Percentiles rank a stretch among this genome's conserved stretches.
Evolutionary conservation across 805 yeast species (phyloP).

Genomic region (Soucietia sequanensis): DNA sequence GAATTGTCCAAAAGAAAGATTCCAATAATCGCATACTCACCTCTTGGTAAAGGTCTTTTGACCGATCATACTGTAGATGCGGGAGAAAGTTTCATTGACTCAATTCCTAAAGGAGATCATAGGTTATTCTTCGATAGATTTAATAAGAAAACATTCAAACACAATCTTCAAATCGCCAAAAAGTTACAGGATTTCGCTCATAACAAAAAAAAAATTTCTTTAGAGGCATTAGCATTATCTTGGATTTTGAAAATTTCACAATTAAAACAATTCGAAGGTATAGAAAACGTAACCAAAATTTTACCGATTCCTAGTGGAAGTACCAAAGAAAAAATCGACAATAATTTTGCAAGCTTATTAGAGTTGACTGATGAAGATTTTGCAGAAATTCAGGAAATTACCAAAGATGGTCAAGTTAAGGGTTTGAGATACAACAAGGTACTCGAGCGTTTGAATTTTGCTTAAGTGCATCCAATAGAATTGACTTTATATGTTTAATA

Average conservation of each 20-base stretch:
- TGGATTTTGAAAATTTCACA: conserved; percentile 63
- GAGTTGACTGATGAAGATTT: conserved; percentile 56
- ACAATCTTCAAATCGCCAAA: conserved; percentile 53
- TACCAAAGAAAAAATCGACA: conserved; percentile 54
- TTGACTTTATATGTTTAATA: too few relatives aligned
- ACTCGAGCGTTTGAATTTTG: too few relatives aligned
- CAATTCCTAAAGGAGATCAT: conserved; percentile 57
- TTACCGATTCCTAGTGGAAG: conserved; percentile 84
- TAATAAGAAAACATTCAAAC: conserved; percentile 50
- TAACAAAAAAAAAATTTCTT: conserved; percentile 45
- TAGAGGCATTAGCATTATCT: conserved; percentile 51
- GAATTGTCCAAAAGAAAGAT: conserved; percentile 57
- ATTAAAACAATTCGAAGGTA: conserved; percentile 47
- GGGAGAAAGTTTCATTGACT: conserved; percentile 29
- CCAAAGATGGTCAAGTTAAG: conserved; percentile 39
- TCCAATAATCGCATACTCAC: conserved; percentile 79
- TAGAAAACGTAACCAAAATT: conserved; percentile 47
- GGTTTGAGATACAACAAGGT: conserved; percentile 67
- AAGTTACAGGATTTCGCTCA: conserved; percentile 51
- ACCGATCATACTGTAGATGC: conserved; percentile 56
- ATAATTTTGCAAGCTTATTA: conserved; percentile 49
- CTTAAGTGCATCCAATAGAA: too few relatives aligned
- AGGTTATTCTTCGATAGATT: conserved; percentile 56
- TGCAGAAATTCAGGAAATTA: conserved; percentile 46
- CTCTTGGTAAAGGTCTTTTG: conserved; percentile 75